Evolutionary conservation across 2,329 filamentous ascomycete genomes (phyloP).

Genomic region (Scedosporium minutisporum): DNA sequence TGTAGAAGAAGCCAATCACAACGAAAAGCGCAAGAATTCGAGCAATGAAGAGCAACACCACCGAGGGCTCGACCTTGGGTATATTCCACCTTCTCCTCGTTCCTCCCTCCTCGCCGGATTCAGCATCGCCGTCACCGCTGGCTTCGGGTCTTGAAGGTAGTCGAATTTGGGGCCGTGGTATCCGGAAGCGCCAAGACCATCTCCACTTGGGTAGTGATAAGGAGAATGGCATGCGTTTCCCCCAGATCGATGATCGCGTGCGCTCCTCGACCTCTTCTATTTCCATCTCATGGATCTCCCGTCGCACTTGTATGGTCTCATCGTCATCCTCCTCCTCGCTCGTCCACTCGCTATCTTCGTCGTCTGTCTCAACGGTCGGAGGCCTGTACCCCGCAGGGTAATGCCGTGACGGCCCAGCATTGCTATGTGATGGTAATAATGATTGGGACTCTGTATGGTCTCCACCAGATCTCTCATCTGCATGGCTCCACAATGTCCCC

Average conservation of each 20-base stretch:
- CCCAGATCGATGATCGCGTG: conserved; percentile 36
- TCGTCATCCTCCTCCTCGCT: conserved; percentile 31
- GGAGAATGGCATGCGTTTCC: conserved; percentile 45
- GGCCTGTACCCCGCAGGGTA: conserved; percentile 55
- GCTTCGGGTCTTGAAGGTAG: conserved; percentile 27
- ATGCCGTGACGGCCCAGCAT: conserved; percentile 30
- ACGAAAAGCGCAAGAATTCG: conserved; percentile 66
- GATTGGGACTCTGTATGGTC: conserved; percentile 71
- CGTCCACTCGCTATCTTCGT: conserved; percentile 50
- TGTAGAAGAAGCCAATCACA: conserved; percentile 68
- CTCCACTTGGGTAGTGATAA: conserved; percentile 45
- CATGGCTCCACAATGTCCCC: conserved; percentile 2
- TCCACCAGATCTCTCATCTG: conserved; percentile 52
- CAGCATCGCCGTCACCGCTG: neutral
- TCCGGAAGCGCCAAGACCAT: conserved; percentile 43
- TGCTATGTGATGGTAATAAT: conserved; percentile 48
- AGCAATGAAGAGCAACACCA: conserved; percentile 53
- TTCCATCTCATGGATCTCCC: conserved; percentile 84
- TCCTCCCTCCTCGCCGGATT: conserved; percentile 5
- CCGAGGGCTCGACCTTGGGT: conserved; percentile 19
- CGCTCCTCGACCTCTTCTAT: conserved; percentile 52
- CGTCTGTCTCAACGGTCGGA: conserved; percentile 72
- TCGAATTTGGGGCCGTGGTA: conserved; percentile 41
- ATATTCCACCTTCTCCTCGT: conserved; percentile 1
- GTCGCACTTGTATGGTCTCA: conserved; percentile 59